Conservation (phyloP, 1,139 yeast species). For the Tardiomyces blankii region DNA sequence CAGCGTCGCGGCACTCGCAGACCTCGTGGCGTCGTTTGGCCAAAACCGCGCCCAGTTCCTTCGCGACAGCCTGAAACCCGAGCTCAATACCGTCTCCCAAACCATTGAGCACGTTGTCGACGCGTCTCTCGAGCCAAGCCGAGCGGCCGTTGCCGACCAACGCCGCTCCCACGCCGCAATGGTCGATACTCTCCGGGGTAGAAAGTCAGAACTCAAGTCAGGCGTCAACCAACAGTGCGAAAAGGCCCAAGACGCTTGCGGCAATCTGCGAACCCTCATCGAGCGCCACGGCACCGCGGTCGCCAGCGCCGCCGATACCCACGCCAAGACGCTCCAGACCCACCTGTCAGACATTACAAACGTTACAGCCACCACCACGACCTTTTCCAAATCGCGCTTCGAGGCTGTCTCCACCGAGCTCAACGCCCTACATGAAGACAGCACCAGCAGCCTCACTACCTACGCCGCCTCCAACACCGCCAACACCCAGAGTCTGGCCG, state of each 20-base stretch:
- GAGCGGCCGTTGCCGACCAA: not conserved
- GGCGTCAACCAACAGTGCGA: not conserved
- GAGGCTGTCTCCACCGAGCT: not conserved
- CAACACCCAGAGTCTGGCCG: not conserved
- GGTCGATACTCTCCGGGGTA: not conserved
- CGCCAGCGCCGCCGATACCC: not conserved
- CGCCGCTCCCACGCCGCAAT: not conserved
- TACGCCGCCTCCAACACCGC: not conserved
- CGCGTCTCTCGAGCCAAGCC: not conserved
- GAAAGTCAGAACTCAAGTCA: not conserved
- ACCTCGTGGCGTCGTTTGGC: not conserved
- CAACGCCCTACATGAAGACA: not conserved
- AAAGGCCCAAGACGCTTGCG: not conserved
- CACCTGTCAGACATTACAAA: not conserved
- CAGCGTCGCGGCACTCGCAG: not conserved
- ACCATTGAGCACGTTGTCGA: not conserved
- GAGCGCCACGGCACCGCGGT: too few relatives aligned
- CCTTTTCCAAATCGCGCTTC: not conserved
- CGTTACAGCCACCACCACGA: not conserved
- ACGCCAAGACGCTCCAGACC: not conserved
- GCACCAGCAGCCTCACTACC: not conserved
- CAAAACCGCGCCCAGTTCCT: not conserved
- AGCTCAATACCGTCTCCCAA: not conserved
- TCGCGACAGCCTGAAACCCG: not conserved
- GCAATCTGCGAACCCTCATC: not conserved